A percentile compares a stretch with the other conserved stretches of the same genome.
phyloP scores from a whole-genome alignment of 1,284 basidiomycete species.

The Hortiboletus rubellus region DNA sequence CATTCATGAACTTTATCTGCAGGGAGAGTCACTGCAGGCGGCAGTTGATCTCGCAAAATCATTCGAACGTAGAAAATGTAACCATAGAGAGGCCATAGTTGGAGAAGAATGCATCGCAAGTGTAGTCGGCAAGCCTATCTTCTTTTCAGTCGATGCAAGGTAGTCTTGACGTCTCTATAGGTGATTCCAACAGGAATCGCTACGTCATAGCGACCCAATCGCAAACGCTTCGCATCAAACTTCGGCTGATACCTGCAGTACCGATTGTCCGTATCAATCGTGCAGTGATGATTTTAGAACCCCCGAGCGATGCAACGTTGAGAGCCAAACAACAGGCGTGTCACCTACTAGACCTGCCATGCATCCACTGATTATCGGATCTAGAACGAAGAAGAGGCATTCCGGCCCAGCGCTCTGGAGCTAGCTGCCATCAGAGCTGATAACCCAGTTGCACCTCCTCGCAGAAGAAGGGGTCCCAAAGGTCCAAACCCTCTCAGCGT shows the following conservation, averaged over 20 bases:
- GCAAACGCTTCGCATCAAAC: constrained; percentile 58
- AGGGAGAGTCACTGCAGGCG: constrained; percentile 68
- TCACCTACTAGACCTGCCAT: constrained; percentile 11
- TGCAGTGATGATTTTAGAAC: constrained; percentile 88
- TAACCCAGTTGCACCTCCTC: constrained; percentile 42
- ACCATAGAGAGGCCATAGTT: constrained; percentile 81
- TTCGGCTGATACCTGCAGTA: constrained; percentile 75
- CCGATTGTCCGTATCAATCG: constrained; percentile 89
- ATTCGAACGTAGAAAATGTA: constrained; percentile 93
- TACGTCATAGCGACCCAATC: constrained; percentile 87
- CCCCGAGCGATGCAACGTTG: constrained; percentile 77
- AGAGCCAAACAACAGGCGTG: constrained; percentile 64
- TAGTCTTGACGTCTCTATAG: constrained; percentile 42
- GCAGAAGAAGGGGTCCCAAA: constrained; percentile 74
- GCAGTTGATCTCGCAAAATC: constrained; percentile 87
- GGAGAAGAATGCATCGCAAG: constrained; percentile 83
- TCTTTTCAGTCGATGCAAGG: background rate
- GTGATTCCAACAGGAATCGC: constrained; percentile 86
- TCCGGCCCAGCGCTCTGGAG: constrained; percentile 50
- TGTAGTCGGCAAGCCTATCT: constrained; percentile 69
- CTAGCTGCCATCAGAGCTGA: constrained; percentile 40
- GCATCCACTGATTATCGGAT: constrained; percentile 1
- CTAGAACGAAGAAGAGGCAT: constrained; percentile 57
- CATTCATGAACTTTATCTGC: constrained; percentile 85
- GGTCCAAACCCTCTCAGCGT: constrained; percentile 92